Evolutionary conservation across 345 rosid genomes (phyloP).

Genomic region (Murraya koenigii): DNA sequence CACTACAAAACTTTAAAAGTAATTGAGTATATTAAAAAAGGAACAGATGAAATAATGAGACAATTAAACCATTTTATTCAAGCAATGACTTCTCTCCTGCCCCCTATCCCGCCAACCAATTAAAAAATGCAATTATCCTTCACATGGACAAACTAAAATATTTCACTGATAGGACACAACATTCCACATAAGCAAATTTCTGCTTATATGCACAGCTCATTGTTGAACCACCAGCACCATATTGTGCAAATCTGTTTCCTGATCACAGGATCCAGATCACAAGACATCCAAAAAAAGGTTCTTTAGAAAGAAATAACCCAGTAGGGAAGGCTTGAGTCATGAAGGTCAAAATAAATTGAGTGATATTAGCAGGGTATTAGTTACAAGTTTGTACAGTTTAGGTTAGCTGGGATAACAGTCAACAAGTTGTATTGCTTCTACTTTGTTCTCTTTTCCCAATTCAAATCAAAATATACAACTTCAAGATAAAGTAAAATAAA

Average conservation of each 20-base stretch:
- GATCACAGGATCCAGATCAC: background rate
- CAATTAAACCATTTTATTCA: background rate
- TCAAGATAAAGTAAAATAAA: background rate
- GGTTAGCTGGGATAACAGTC: background rate
- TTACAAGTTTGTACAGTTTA: no score
- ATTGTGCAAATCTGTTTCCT: background rate
- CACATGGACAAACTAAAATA: background rate
- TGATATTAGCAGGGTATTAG: background rate
- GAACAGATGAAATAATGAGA: background rate
- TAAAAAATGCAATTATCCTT: background rate
- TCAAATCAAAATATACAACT: background rate
- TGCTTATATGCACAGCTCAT: background rate
- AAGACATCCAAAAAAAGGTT: background rate
- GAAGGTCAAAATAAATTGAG: background rate
- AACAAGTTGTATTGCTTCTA: background rate
- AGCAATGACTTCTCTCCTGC: background rate
- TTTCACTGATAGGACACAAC: background rate
- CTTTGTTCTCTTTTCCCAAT: background rate
- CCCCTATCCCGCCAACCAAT: background rate
- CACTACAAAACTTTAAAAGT: background rate
- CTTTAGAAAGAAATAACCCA: background rate
- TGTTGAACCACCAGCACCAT: background rate
- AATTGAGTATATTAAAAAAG: background rate
- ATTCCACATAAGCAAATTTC: background rate
- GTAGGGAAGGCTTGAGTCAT: background rate